phyloP scores from a whole-genome alignment of 768 basidiomycete species.

The Ramaria sp. region DNA sequence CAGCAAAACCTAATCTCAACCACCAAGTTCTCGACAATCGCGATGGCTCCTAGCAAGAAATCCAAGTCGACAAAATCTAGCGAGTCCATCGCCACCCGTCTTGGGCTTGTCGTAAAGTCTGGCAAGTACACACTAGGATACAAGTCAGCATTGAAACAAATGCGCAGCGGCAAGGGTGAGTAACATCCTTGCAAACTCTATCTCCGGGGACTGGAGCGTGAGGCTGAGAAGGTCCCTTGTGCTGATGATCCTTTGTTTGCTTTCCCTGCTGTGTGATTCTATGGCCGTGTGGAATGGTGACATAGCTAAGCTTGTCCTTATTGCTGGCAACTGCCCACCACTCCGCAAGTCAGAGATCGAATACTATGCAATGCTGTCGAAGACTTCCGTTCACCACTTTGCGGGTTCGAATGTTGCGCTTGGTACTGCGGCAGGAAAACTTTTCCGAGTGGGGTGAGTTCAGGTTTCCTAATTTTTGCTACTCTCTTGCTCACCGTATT shows the following conservation, averaged over 20 bases:
- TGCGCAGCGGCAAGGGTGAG: slow-evolving; percentile 97
- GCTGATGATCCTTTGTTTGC: slow-evolving; percentile 38
- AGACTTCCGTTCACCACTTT: slow-evolving; percentile 98
- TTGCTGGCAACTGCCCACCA: slow-evolving; percentile 98
- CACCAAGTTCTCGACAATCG: no score
- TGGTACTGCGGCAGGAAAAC: slow-evolving; percentile 97
- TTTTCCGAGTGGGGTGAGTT: slow-evolving; percentile 92
- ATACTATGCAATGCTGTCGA: slow-evolving; percentile 99
- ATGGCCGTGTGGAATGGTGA: neutral
- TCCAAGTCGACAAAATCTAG: slow-evolving; percentile 54
- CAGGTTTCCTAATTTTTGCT: slow-evolving; percentile 7
- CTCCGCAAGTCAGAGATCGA: slow-evolving; percentile 98
- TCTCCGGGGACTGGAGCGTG: slow-evolving; percentile 90
- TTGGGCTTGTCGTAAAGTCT: slow-evolving; percentile 96
- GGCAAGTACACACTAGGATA: slow-evolving; percentile 96
- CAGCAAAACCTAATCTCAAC: no score
- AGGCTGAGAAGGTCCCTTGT: slow-evolving; percentile 98
- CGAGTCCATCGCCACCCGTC: slow-evolving; percentile 87
- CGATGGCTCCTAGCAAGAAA: no score
- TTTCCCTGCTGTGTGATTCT: slow-evolving; percentile 13
- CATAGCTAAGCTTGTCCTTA: slow-evolving; percentile 93
- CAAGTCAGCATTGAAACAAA: slow-evolving; percentile 97
- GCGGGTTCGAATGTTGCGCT: slow-evolving; percentile 95
- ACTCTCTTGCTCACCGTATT: neutral
- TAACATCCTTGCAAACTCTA: slow-evolving; percentile 20